These are phyloP conservation scores for Odontarrhena argentea DNA, from an alignment of 345 rosid genomes.

Conservation along the genomic window DNA sequence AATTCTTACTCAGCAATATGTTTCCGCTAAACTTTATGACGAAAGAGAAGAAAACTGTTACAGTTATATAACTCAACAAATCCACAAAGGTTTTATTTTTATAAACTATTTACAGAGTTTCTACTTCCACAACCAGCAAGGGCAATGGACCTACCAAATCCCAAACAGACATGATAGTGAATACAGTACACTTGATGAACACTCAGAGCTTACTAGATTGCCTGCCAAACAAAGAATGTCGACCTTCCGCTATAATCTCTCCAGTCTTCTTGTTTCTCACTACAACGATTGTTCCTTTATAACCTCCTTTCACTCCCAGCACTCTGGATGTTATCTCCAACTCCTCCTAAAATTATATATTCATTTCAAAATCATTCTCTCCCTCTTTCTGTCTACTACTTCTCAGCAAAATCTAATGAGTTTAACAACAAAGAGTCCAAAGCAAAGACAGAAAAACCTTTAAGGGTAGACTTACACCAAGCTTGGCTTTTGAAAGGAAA, in stretches of 20 bases:
- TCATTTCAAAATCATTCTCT: conserved; percentile 6
- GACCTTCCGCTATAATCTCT: conserved; percentile 88
- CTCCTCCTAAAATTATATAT: conserved; percentile 61
- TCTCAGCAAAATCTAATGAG: not conserved
- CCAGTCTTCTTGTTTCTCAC: conserved; percentile 73
- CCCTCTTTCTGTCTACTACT: not conserved
- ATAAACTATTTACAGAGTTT: conserved; percentile 11
- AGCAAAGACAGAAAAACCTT: not conserved
- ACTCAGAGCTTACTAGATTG: conserved; percentile 66
- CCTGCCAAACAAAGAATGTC: conserved; percentile 79
- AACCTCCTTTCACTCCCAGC: conserved; percentile 70
- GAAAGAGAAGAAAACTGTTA: not conserved
- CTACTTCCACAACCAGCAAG: conserved; percentile 7
- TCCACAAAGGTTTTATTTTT: not conserved
- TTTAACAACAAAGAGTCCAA: not conserved
- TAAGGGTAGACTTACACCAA: conserved; percentile 49
- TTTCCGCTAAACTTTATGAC: not conserved
- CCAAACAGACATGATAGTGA: not conserved
- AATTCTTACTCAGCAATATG: not conserved
- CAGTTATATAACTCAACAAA: not conserved
- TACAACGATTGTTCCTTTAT: conserved; percentile 65
- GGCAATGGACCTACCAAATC: not conserved
- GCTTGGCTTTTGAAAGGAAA: conserved; percentile 65
- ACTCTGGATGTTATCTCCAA: conserved; percentile 72
- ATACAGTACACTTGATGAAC: not conserved